Evolutionary conservation across 331 rosid genomes (phyloP).

Genomic region (Arachis monticola): DNA sequence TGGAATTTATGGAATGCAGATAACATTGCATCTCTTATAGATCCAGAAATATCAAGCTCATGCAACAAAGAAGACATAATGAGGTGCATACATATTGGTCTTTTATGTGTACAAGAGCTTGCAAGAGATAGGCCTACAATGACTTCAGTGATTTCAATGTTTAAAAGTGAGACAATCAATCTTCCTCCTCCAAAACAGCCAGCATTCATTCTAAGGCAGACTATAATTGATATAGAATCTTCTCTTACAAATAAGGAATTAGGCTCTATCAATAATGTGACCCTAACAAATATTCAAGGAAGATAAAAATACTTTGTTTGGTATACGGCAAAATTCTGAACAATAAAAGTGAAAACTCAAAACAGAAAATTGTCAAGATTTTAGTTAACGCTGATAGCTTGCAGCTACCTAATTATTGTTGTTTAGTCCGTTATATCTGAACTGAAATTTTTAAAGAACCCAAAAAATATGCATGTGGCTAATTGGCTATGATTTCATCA

Average conservation of each 20-base stretch:
- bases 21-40: not conserved
- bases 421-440: too few relatives aligned
- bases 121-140: not conserved
- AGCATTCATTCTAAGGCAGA: conserved; percentile 12
- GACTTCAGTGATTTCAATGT: conserved; percentile 31
- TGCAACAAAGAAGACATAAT: not conserved
- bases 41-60: not conserved
- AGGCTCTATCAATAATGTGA: not conserved
- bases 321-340: too few relatives aligned
- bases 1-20: conserved; percentile 24
- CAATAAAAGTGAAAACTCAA: too few relatives aligned
- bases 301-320: not conserved
- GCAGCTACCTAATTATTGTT: too few relatives aligned
- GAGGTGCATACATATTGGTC: conserved; percentile 30
- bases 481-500: too few relatives aligned
- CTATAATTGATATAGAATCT: not conserved
- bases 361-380: too few relatives aligned
- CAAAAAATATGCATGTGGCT: too few relatives aligned
- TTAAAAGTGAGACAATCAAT: conserved; percentile 24
- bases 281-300: not conserved
- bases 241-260: not conserved
- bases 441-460: too few relatives aligned
- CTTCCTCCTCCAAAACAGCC: conserved; percentile 5
- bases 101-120: conserved; percentile 36
- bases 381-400: too few relatives aligned